Evolutionary conservation across 1,139 yeast genomes (phyloP).

Genomic region (Hanseniaspora uvarum): DNA sequence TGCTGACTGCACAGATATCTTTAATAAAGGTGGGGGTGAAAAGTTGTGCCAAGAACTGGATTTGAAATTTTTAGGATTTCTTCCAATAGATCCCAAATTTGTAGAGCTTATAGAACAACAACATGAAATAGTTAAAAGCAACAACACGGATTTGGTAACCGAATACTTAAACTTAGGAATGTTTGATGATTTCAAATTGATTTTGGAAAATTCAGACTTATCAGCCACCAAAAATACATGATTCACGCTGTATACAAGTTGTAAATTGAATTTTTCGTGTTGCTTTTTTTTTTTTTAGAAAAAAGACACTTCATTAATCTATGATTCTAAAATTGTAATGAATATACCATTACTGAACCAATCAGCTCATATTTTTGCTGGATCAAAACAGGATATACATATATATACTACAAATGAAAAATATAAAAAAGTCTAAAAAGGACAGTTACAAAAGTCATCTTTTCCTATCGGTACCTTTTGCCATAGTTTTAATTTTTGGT

Average conservation of each 20-base stretch:
- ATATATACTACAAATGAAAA: not conserved
- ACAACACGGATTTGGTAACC: slow-evolving; percentile 28
- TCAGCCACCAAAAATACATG: slow-evolving; percentile 34
- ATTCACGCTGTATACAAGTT: slow-evolving; percentile 17
- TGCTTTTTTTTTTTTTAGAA: not conserved
- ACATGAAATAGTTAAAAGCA: slow-evolving; percentile 1
- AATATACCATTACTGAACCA: not conserved
- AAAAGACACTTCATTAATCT: no score
- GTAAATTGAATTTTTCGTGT: not conserved
- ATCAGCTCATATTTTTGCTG: not conserved
- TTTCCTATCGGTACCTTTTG: slow-evolving; percentile 4
- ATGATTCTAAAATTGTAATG: no score
- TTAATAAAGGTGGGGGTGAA: slow-evolving; percentile 89
- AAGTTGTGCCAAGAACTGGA: slow-evolving; percentile 50
- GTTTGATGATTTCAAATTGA: slow-evolving; percentile 41
- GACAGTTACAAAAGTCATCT: not conserved
- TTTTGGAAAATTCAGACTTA: slow-evolving; percentile 37
- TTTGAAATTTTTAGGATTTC: slow-evolving; percentile 66
- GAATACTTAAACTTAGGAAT: slow-evolving; percentile 36
- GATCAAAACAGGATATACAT: no score
- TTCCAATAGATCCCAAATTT: slow-evolving; percentile 89
- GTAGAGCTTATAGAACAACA: slow-evolving; percentile 63
- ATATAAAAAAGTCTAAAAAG: not conserved
- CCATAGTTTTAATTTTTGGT: slow-evolving; percentile 44
- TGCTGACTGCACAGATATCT: slow-evolving; percentile 81